Base-by-base conservation (phyloP, 2,329 filamentous ascomycete genomes). In the Arthrobotrys pseudoclavata region DNA sequence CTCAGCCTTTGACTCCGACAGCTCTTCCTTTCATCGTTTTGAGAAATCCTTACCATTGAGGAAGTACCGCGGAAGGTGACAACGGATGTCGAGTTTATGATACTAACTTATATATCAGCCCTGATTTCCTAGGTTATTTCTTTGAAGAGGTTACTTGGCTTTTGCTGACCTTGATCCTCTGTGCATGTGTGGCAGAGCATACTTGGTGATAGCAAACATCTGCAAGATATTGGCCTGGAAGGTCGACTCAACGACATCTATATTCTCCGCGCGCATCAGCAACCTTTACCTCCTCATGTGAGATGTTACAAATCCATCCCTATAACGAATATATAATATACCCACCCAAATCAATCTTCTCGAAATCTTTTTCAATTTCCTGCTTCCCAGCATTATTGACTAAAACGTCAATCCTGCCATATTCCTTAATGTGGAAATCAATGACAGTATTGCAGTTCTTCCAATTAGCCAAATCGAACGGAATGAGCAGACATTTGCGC, bases 171-270 rank as follows among this genome's bases (percentile, higher is more conserved):
- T 69, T 9, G 61, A 83, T 3, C 87, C 87, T 62, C 83, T 84
- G 69, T 85, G 84, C 87, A 89, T 87, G 79, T 89, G 86, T 4
- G 86, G 85, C 6, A 89, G 81, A 0, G 87, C 84, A 76, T 85
- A 89, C 81, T 89, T 89, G 4, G 86, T 86, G 76, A 89, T 84
- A n/a, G 87, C 87, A 80, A 90, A 88, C 84, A 89, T 89, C 68
- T 87, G 85, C 7, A 88, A 80, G 34, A 89, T 86, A 76, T 89
- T 89, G 76, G 85, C 86, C 52, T 85, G 85, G 84, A 89, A 90
- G 0, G 86, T 87, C 79, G 85, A 87, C 78, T 89, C 86, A 0
- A 89, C 87, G 0, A 85, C 83, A 13, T 87, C 85, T 80, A 61
- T 15, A 61, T 12, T 10, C 5, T 45, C 57, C 12, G 13, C 37